These are phyloP conservation scores for Globisporangium iwayamae DNA, from an alignment of 352 stramenopile species.

Conservation along the genomic window DNA sequence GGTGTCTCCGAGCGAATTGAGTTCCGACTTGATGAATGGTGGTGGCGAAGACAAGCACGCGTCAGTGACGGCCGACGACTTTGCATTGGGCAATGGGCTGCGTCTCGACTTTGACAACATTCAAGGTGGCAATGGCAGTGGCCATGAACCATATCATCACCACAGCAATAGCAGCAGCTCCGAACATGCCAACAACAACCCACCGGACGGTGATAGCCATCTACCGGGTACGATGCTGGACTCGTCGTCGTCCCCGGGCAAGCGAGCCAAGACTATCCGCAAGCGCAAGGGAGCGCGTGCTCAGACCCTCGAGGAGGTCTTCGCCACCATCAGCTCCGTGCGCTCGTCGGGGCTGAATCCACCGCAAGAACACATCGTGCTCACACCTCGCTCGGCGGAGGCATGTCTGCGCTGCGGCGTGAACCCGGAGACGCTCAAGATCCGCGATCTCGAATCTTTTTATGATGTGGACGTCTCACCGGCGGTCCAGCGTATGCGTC, in stretches of 20 bases:
- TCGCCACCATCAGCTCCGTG: constrained; percentile 68
- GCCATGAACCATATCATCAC: background rate
- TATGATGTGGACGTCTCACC: constrained; percentile 77
- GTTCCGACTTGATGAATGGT: background rate
- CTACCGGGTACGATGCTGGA: background rate
- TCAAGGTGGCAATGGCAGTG: background rate
- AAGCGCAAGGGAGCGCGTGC: constrained; percentile 58
- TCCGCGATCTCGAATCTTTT: constrained; percentile 91
- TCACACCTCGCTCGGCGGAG: constrained; percentile 88
- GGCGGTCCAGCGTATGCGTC: constrained; percentile 88
- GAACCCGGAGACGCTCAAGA: constrained; percentile 90
- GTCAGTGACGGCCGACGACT: constrained; percentile 1
- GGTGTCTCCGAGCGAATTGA: background rate
- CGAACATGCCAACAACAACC: background rate
- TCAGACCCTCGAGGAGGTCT: constrained; percentile 76
- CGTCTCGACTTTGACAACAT: constrained; percentile 14
- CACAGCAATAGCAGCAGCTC: background rate
- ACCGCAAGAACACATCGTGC: constrained; percentile 66
- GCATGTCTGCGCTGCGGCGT: constrained; percentile 88
- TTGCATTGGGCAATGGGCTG: constrained; percentile 1
- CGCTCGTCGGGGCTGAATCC: constrained; percentile 70
- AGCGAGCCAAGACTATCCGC: constrained; percentile 47
- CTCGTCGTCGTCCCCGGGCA: constrained; percentile 13
- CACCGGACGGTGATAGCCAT: background rate
- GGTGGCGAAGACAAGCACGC: constrained; percentile 1